Base-by-base conservation (phyloP, 1,284 basidiomycete species). In the Pulchroboletus neoregius region DNA sequence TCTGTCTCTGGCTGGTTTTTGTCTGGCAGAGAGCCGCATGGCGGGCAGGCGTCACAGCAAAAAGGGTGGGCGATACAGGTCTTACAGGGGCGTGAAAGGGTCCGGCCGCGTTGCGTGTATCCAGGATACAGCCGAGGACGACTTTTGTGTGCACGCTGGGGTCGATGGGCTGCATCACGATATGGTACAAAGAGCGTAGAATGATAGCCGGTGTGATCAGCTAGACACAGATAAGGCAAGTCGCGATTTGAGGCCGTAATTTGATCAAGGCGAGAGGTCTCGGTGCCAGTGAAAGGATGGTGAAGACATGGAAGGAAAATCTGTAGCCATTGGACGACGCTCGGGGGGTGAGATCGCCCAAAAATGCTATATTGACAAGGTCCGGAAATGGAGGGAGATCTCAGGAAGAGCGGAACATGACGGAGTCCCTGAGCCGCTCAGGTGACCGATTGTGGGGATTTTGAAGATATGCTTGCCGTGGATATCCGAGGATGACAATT, bases 371-470 rank as follows among this genome's bases (percentile, higher is more conserved):
- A 57, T 58, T 58, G 55, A 52, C 39, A 39, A 31, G 48, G 43
- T 36, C 47, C 58, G 52, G 48, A 58, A 60, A 56, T 60, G 58
- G 56, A 49, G 33, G 11, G 45, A 45, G 52, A 60, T 62, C 46
- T 47, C 37, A 55, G 30, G 56, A 58, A 52, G 57, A 37, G 43
- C 54, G 43, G 54, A 45, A 43, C n/a, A 24, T 20, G 43, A 49
- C 48, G 48, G 53, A 43, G 53, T 34, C 49, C 58, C 60, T 61
- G 53, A 50, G 45, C 38, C 53, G 52, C 36, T 57, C 56, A 49
- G 46, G 36, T 55, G 53, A 56, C 42, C n/a, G 6, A n/a, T 47
- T 32, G 24, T 22, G 33, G 16, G n/a, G 32, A 23, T 34, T 4
- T 13, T 23, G 13, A 36, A 7, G 22, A 31, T 11, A 3, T 31